Conservation (phyloP, 2,329 filamentous ascomycete species). For the Neonectria punicea region DNA sequence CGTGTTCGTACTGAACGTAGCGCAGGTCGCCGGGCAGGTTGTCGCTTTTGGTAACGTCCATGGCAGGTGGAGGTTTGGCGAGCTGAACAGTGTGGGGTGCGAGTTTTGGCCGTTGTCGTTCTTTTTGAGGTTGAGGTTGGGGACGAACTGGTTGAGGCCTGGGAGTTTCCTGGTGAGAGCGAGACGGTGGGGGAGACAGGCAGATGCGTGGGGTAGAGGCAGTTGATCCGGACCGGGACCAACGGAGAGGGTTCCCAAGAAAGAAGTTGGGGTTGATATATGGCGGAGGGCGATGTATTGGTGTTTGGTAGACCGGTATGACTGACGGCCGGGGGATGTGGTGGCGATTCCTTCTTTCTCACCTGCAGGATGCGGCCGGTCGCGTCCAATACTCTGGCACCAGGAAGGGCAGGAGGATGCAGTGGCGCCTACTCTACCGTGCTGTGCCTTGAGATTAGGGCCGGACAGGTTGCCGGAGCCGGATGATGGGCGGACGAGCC, state of each 20-base stretch:
- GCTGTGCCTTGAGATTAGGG: not conserved
- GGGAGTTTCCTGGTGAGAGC: constrained; percentile 7
- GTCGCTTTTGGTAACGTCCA: constrained; percentile 48
- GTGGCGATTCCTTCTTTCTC: not conserved
- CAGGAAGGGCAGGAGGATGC: not conserved
- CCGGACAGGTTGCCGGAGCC: not conserved
- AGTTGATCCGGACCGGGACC: not conserved
- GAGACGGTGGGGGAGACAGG: not conserved
- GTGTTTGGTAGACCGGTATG: not conserved
- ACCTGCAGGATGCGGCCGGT: not conserved
- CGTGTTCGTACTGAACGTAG: constrained; percentile 72
- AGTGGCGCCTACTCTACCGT: not conserved
- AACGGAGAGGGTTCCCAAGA: not conserved
- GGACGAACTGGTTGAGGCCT: constrained; percentile 18
- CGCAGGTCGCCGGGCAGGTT: constrained; percentile 59
- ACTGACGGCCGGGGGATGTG: not conserved
- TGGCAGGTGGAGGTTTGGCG: constrained; percentile 33
- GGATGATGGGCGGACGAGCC: not conserved
- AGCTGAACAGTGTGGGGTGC: not conserved
- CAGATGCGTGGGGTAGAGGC: not conserved
- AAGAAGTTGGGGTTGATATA: not conserved
- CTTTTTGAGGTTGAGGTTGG: constrained; percentile 21
- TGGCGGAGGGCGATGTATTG: not conserved
- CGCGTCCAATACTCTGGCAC: not conserved
- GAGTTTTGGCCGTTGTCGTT: constrained; percentile 5